Evolutionary conservation across 805 yeast genomes (phyloP), one percentile per base, ranked within the genome.

Genomic region (Monosporozyma unispora): DNA sequence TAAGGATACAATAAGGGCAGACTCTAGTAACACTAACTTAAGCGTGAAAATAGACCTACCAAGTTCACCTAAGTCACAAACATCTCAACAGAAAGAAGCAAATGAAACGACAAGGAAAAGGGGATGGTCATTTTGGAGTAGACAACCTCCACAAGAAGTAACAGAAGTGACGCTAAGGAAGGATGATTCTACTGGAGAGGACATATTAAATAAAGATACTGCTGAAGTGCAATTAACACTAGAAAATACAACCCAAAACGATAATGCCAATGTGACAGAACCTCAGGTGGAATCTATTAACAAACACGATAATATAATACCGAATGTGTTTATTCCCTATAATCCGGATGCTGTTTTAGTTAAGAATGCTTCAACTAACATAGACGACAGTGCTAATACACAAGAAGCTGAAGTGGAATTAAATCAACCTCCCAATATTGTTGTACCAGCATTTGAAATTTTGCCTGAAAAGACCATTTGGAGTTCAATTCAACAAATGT

Each of bases 401-500:
- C 28, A 6, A 44, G n/a, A 27, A 16, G 40, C 46, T 8, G 39
- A 31, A 12, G 40, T 29, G 16, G 25, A 29, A 29, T n/a, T n/a
- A 28, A 23, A 29, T 18, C 58, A 53, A 42, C 50, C 48, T 21
- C 62, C 62, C 0, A 66, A 66, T 47, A 57, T 64, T 25, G 57
- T 66, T 7, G 64, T 62, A 2, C 70, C 70, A 3, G 46, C 48
- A 39, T 62, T 66, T 46, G 63, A 64, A 9, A 51, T 61, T 8
- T 40, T 66, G 19, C 70, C 70, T 1, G 49, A 53, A 27, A 53
- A 52, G 31, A 54, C 61, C 1, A 35, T 58, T 8, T 59, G 66
- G 62, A 56, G 55, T 14, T 54, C 61, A 8, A 14, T 65, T n/a
- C 47, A 57, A 6, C 50, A 47, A 14, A 42, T 48, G 22, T 19